Base-by-base conservation (phyloP, 805 yeast species). In the Alloascoidea hylecoeti region DNA sequence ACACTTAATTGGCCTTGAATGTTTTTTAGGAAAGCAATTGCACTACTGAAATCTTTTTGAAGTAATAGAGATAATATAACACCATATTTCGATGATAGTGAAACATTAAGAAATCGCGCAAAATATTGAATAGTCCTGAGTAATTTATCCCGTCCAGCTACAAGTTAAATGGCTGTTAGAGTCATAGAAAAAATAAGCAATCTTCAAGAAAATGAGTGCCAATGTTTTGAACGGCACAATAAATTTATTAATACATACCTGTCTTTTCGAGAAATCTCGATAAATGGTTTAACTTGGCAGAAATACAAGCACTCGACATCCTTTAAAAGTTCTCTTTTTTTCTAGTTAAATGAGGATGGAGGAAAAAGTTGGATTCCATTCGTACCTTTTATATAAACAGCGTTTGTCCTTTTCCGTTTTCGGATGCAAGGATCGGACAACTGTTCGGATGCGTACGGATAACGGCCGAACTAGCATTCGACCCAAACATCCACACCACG, bases 81-180 rank as follows among this genome's bases (percentile, higher is more conserved):
- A n/a, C 30, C 30, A 50, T 61, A 71, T 46, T 64, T 60, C 48
- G 76, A 69, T 35, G 65, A 64, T 37, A 72, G 64, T 52, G 75
- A 73, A 55, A 63, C 79, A 14, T 81, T 63, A 35, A 84, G 57
- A 55, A 88, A 80, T 42, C 94, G 66, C 9, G 84, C 70, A 46
- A 82, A 66, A 61, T 88, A 88, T 46, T 89, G 95, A 36, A 83
- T 68, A 39, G 80, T 60, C 47, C 96, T 76, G 50, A 82, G 66
- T 12, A 77, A 56, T 62, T 86, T 86, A 53, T 86, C 96, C 47
- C 95, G 69, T 41, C 89, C 89, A 33, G 77, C 72, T 23, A 9
- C n/a, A n/a, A 9, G 30, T n/a, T 37, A 64, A 23, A n/a, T 9
- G n/a, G n/a, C n/a, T n/a, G n/a, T n/a, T n/a, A 23, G 30, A 23